Conservation (phyloP, 768 basidiomycete genomes). For the Kwoniella bestiolae region DNA sequence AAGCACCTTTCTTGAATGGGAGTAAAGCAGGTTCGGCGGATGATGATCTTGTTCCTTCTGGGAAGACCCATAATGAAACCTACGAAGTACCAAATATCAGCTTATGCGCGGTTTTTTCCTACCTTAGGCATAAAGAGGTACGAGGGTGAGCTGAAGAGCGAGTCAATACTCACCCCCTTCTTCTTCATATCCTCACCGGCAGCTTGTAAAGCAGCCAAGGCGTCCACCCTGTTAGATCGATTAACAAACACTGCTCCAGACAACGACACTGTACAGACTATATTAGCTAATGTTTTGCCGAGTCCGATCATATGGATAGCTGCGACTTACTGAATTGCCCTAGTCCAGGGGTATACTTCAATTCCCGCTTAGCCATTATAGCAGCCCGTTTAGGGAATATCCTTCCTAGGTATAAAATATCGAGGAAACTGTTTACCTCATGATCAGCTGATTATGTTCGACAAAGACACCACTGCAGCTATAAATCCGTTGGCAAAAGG, state of each 20-base stretch:
- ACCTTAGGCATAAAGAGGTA: too few relatives aligned
- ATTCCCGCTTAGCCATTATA: conserved; percentile 91
- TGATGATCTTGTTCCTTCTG: conserved; percentile 89
- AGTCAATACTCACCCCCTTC: conserved; percentile 45
- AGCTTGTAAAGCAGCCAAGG: conserved; percentile 72
- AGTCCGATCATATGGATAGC: conserved; percentile 58
- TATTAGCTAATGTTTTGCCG: neutral
- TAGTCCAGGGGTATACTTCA: conserved; percentile 78
- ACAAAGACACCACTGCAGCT: neutral
- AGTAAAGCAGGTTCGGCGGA: conserved; percentile 69
- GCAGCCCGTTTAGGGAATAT: conserved; percentile 79
- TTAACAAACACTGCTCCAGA: conserved; percentile 91
- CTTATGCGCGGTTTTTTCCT: too few relatives aligned
- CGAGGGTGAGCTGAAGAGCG: neutral
- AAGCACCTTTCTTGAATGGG: conserved; percentile 97
- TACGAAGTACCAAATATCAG: conserved; percentile 35
- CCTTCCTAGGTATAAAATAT: conserved; percentile 76
- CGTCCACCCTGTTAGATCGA: conserved; percentile 73
- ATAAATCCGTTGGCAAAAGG: neutral
- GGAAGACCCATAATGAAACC: conserved; percentile 89
- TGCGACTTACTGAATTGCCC: conserved; percentile 82
- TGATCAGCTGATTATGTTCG: conserved; percentile 4
- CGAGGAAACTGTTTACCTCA: conserved; percentile 42
- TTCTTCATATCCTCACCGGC: conserved; percentile 80
- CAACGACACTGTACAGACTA: conserved; percentile 65